Conservation (phyloP, 495 filamentous ascomycete species). For the Platismatia glauca region DNA sequence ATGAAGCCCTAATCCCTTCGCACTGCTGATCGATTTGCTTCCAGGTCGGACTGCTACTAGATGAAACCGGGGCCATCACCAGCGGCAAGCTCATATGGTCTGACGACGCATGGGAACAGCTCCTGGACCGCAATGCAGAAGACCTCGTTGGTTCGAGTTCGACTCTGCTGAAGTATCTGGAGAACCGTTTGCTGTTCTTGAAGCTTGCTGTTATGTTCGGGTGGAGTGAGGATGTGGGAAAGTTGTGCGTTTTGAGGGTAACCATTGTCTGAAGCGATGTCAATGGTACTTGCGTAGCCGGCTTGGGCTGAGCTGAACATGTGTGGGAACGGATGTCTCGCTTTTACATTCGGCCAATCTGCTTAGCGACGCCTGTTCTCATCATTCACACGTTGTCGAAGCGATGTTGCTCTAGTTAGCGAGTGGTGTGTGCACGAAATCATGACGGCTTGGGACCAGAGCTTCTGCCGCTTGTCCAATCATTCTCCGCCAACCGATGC, state of each 20-base stretch:
- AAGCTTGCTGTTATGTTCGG: conserved; percentile 25
- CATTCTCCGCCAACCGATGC: not conserved
- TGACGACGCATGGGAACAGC: conserved; percentile 24
- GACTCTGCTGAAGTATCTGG: conserved; percentile 23
- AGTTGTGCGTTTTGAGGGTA: conserved; percentile 20
- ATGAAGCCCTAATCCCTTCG: not conserved
- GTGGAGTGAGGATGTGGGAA: conserved; percentile 21
- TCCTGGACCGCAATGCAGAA: conserved; percentile 25
- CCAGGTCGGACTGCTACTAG: conserved; percentile 23
- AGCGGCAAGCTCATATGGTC: conserved; percentile 25
- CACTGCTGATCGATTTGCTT: not conserved
- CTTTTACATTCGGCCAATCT: not conserved
- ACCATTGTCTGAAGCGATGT: conserved; percentile 1
- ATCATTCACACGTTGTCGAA: too few species aligned
- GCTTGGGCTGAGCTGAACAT: not conserved
- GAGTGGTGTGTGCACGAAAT: too few species aligned
- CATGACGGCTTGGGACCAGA: too few species aligned
- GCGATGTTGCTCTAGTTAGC: too few species aligned
- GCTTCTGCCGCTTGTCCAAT: not conserved
- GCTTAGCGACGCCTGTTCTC: not conserved
- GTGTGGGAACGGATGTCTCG: not conserved
- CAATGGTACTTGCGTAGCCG: not conserved
- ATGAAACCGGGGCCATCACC: conserved; percentile 24
- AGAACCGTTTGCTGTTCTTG: conserved; percentile 24
- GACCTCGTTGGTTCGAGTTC: conserved; percentile 17